A percentile compares a stretch with the other conserved stretches of the same genome.
Conservation (phyloP, 768 basidiomycete genomes). For the Boletus eberwhitei region DNA sequence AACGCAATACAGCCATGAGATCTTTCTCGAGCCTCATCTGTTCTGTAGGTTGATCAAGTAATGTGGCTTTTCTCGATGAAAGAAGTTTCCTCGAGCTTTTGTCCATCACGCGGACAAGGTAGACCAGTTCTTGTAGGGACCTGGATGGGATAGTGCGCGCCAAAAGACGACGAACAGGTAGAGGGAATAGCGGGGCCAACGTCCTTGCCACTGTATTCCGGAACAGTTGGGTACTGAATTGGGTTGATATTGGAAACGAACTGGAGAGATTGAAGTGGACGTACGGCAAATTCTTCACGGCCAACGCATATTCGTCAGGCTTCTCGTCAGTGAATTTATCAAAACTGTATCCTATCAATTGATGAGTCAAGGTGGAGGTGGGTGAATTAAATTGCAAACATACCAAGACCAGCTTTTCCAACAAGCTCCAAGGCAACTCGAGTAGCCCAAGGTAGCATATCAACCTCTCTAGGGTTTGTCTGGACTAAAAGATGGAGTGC, state of each 20-base stretch:
- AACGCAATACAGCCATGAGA: constrained; percentile 1
- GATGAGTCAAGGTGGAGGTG: neutral
- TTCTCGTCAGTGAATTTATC: constrained; percentile 1
- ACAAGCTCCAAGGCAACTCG: neutral
- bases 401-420: constrained; percentile 3
- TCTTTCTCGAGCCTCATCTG: neutral
- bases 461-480: neutral
- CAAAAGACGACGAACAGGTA: neutral
- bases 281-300: constrained; percentile 1
- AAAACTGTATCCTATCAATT: neutral
- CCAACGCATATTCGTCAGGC: constrained; percentile 1
- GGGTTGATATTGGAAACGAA: neutral
- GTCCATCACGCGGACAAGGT: neutral
- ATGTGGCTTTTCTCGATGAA: neutral
- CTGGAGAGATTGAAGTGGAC: neutral
- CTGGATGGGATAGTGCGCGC: neutral
- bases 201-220: neutral
- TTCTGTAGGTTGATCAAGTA: neutral
- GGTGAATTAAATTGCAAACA: neutral
- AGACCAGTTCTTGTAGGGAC: neutral
- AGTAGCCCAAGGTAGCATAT: constrained; percentile 4
- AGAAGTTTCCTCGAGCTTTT: neutral
- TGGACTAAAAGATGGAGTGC: neutral
- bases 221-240: neutral
- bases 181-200: neutral